phyloP scores from a whole-genome alignment of 1,139 yeast species.

The Pichia sp. region DNA sequence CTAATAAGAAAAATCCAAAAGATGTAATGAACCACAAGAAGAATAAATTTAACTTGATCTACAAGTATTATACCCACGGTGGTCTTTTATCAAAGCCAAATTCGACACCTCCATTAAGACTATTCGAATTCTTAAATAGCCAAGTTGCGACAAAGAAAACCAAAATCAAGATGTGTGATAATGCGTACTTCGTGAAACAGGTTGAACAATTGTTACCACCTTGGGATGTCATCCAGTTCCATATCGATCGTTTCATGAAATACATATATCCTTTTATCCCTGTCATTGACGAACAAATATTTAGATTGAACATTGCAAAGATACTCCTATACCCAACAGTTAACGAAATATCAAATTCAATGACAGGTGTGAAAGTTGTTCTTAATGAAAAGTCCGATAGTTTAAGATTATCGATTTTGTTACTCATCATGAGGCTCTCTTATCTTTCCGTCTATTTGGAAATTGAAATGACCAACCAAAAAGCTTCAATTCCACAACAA shows the following conservation, averaged over 20 bases:
- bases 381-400: constrained; percentile 39
- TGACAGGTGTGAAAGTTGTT: constrained; percentile 11
- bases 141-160: constrained; percentile 14
- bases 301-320: constrained; percentile 26
- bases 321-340: constrained; percentile 22
- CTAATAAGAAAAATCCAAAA: background rate
- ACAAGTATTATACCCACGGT: constrained; percentile 3
- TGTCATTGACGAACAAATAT: constrained; percentile 44
- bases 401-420: constrained; percentile 39
- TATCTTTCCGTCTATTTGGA: constrained; percentile 36
- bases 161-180: background rate
- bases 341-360: background rate
- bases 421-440: constrained; percentile 42
- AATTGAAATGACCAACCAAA: constrained; percentile 29
- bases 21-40: background rate
- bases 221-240: constrained; percentile 37
- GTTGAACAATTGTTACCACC: constrained; percentile 38
- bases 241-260: constrained; percentile 42
- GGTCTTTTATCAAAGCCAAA: background rate
- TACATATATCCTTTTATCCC: constrained; percentile 51
- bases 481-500: background rate
- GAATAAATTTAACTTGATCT: background rate
- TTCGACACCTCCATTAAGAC: constrained; percentile 1
- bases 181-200: constrained; percentile 6
- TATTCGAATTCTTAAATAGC: constrained; percentile 13